A percentile compares a stretch with the other conserved stretches of the same genome.
These are phyloP conservation scores for Salvia miltiorrhiza DNA, from an alignment of 257 asterid species.

Conservation along the genomic window DNA sequence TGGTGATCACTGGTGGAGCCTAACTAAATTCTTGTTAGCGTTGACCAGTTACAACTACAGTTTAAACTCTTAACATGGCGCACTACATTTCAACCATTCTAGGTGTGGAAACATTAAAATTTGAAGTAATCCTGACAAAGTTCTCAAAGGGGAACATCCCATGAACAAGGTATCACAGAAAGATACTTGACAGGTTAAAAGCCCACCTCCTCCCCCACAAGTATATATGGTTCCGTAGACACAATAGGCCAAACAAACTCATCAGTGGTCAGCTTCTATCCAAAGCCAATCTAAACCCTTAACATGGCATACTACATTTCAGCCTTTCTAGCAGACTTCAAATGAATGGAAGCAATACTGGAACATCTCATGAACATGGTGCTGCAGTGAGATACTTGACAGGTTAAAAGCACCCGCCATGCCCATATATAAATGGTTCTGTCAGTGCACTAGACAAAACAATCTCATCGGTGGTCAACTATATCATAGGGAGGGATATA, in stretches of 20 bases:
- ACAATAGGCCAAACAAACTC: background rate
- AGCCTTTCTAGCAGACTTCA: background rate
- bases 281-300: background rate
- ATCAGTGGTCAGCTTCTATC: too few species aligned
- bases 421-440: background rate
- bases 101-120: background rate
- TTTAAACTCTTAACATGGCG: background rate
- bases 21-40: background rate
- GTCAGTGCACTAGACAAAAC: background rate
- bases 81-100: background rate
- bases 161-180: background rate
- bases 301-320: background rate
- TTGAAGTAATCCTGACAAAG: background rate
- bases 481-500: background rate
- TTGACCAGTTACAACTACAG: background rate
- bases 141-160: too few species aligned
- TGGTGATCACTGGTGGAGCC: background rate
- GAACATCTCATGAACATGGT: background rate
- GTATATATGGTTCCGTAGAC: background rate
- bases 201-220: too few species aligned
- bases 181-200: background rate
- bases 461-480: background rate
- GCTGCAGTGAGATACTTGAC: background rate
- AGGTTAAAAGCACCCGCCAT: background rate
- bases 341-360: background rate